Conservation (phyloP, 495 filamentous ascomycete genomes). For the Margaritispora aquatica region DNA sequence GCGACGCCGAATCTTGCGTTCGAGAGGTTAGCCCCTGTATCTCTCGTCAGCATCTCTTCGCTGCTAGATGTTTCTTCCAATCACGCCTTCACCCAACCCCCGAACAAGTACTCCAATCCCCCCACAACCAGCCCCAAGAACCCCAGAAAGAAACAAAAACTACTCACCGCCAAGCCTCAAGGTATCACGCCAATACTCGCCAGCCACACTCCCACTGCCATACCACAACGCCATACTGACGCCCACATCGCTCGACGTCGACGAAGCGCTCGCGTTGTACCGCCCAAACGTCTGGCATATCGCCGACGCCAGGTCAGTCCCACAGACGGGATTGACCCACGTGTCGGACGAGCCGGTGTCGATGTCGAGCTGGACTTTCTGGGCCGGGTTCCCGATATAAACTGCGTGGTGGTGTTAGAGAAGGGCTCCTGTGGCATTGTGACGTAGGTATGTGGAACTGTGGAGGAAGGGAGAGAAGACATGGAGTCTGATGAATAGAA, state of each 20-base stretch:
- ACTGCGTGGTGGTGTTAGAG: no score
- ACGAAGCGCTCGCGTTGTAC: not conserved
- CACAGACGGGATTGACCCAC: conserved; percentile 12
- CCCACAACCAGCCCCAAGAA: not conserved
- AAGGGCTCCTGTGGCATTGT: no score
- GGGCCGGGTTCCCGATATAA: conserved; percentile 8
- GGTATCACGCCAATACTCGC: conserved; percentile 5
- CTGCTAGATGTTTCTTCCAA: no score
- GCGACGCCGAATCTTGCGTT: conserved; percentile 1
- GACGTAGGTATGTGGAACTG: no score
- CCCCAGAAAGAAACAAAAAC: not conserved
- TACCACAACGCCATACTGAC: not conserved
- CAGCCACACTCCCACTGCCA: conserved; percentile 2
- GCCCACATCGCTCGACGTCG: not conserved
- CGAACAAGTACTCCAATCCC: not conserved
- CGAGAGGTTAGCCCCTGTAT: conserved; percentile 2
- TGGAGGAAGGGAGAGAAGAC: no score
- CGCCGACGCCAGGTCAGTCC: not conserved
- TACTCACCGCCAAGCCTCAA: conserved; percentile 4
- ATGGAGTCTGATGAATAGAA: no score
- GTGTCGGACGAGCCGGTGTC: conserved; percentile 10
- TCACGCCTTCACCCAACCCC: no score
- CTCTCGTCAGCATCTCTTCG: not conserved
- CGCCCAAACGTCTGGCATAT: not conserved
- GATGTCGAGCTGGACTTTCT: not conserved